Conservation (phyloP, 345 rosid genomes). For the Conringia planisiliqua region DNA sequence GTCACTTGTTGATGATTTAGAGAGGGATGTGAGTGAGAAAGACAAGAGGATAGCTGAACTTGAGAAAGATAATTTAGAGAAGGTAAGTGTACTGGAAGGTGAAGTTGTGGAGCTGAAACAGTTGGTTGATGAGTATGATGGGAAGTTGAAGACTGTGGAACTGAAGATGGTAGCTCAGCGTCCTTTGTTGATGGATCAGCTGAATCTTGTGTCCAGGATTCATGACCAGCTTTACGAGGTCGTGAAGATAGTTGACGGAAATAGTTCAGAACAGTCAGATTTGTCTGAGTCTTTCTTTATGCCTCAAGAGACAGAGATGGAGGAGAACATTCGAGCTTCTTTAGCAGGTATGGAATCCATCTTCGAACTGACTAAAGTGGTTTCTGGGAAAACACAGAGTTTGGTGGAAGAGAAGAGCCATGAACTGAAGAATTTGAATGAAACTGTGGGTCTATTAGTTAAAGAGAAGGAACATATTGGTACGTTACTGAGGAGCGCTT, state of each 20-base stretch:
- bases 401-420: conserved; percentile 59
- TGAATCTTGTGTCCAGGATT: conserved; percentile 74
- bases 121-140: conserved; percentile 71
- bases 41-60: conserved; percentile 49
- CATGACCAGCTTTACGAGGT: conserved; percentile 65
- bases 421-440: conserved; percentile 64
- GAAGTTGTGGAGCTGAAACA: conserved; percentile 59
- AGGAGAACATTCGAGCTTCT: conserved; percentile 83
- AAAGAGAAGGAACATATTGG: conserved; percentile 94
- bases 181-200: conserved; percentile 74
- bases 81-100: conserved; percentile 44
- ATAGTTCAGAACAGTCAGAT: conserved; percentile 61
- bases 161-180: conserved; percentile 62
- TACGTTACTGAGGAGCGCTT: conserved; percentile 76
- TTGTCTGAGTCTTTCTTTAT: conserved; percentile 82
- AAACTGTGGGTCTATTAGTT: conserved; percentile 57
- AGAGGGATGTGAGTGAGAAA: conserved; percentile 54
- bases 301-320: conserved; percentile 75
- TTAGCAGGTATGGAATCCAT: conserved; percentile 94
- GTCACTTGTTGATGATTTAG: conserved; percentile 47
- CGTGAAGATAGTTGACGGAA: conserved; percentile 55
- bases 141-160: conserved; percentile 59
- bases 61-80: conserved; percentile 52
- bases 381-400: conserved; percentile 57
- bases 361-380: conserved; percentile 56